phyloP scores from a whole-genome alignment of 441 rosid genomes.

The Gossypium laxum region DNA sequence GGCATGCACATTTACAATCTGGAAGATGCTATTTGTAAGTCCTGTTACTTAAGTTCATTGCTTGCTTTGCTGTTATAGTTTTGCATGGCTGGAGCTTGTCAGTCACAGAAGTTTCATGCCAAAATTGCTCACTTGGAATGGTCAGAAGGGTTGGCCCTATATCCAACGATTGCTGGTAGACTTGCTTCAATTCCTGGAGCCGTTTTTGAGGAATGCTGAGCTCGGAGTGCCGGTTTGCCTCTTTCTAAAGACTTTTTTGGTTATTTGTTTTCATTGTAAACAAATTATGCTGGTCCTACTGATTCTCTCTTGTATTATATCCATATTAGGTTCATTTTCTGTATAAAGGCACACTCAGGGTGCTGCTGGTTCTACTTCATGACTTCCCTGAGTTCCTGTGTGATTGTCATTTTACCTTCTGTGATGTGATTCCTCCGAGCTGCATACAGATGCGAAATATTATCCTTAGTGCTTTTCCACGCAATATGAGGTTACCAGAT shows the following conservation, averaged over 20 bases:
- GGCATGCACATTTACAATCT: background rate
- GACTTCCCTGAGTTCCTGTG: conserved; percentile 98
- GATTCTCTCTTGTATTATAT: conserved; percentile 27
- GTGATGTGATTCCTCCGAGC: conserved; percentile 98
- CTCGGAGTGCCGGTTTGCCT: conserved; percentile 63
- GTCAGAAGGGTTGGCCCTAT: conserved; percentile 93
- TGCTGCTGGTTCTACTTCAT: conserved; percentile 85
- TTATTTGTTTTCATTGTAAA: conserved; percentile 5
- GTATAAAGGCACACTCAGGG: conserved; percentile 90
- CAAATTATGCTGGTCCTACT: background rate
- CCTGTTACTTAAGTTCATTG: conserved; percentile 1
- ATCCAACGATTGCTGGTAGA: conserved; percentile 88
- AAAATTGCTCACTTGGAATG: conserved; percentile 72
- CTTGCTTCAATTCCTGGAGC: conserved; percentile 91
- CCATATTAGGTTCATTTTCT: conserved; percentile 57
- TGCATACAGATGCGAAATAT: conserved; percentile 97
- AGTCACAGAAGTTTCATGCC: conserved; percentile 99
- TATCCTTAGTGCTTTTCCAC: conserved; percentile 88
- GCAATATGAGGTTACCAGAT: conserved; percentile 97
- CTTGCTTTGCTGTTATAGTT: conserved; percentile 41
- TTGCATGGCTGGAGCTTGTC: conserved; percentile 95
- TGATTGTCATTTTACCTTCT: conserved; percentile 90
- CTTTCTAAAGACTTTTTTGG: conserved; percentile 12
- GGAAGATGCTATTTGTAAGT: background rate
- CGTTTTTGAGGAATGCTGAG: conserved; percentile 90